A percentile compares a stretch with the other conserved stretches of the same genome.
These are phyloP conservation scores for Saccharomycopsis sp. DNA, from an alignment of 805 yeast species.

Conservation along the genomic window DNA sequence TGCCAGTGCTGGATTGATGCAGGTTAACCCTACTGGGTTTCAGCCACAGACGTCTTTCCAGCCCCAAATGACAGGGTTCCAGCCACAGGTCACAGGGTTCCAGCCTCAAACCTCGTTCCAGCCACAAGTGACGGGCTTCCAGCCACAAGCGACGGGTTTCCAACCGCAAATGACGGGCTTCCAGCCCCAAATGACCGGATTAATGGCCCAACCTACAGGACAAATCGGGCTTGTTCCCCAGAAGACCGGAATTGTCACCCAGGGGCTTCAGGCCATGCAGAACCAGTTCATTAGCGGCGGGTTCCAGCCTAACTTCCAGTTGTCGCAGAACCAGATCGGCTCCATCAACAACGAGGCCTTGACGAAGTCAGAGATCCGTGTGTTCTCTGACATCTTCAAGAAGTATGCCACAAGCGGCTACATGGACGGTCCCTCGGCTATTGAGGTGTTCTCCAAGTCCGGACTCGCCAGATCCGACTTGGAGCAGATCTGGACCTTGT, in stretches of 20 bases:
- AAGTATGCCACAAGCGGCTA: constrained; percentile 46
- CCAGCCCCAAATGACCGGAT: constrained; percentile 31
- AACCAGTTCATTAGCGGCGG: constrained; percentile 26
- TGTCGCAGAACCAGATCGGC: constrained; percentile 27
- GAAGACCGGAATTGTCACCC: constrained; percentile 60
- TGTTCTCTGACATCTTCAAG: constrained; percentile 79
- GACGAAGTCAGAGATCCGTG: constrained; percentile 40
- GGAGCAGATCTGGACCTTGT: constrained; percentile 85
- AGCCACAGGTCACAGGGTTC: constrained; percentile 33
- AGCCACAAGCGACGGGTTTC: constrained; percentile 30
- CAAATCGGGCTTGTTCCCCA: constrained; percentile 46
- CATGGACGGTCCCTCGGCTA: constrained; percentile 75
- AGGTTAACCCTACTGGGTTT: constrained; percentile 17
- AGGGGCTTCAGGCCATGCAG: constrained; percentile 26
- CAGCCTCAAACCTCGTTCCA: constrained; percentile 33
- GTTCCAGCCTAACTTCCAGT: constrained; percentile 26
- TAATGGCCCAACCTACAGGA: constrained; percentile 52
- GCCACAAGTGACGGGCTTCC: constrained; percentile 32
- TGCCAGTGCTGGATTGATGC: constrained; percentile 18
- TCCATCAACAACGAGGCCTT: constrained; percentile 66
- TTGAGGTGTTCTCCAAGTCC: constrained; percentile 81
- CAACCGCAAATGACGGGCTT: constrained; percentile 29
- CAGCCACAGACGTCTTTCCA: constrained; percentile 33
- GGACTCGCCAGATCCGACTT: constrained; percentile 81
- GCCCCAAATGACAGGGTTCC: constrained; percentile 33